Evolutionary conservation across 2,329 filamentous ascomycete species (phyloP), one percentile per base, ranked within the genome.

Genomic region (Dactylellina parvicollis): DNA sequence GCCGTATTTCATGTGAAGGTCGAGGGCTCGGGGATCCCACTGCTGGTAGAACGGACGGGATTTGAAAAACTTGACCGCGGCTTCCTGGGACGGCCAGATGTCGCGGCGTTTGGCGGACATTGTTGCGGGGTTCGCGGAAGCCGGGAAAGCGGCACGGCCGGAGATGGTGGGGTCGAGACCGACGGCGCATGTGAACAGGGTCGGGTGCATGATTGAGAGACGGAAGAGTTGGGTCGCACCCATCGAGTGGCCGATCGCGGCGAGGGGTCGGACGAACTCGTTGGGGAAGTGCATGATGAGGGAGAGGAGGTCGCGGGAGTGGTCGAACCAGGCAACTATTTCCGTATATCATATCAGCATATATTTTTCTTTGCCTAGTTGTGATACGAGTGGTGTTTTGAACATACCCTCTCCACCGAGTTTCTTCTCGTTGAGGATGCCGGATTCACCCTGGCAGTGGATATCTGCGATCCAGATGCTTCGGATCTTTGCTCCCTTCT

Each of bases 181-280:
- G 46, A 96, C 83, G 4, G 96, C 81, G 5, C 87, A 86, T 74
- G 88, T 86, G 75, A 97, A 85, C 18, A 97, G 86, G 5, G 92
- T 89, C 1, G 94, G 92, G 80, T 96, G 90, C 76, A 92, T 85
- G 9, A 94, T 83, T 3, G 91, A 83, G 20, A 72, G 59, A 16
- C 75, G 59, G 67, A 69, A 77, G 47, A 76, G 57, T n/a, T 76
- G 86, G 79, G 86, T 87, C 75, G 86, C 92, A 76, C 94, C 94
- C 84, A 96, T 93, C 77, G 92, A 96, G 82, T 98, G 94, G 14
- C 92, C 94, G 26, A 98, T 81, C 65, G 91, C 93, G 75, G 97
- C 82, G 18, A 97, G 83, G 1, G 94, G 94, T 0, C 90, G 89
- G 10, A 91, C 90, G 86, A 95, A 92, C 74, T 90, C 84, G 12